phyloP scores from a whole-genome alignment of 768 basidiomycete species.

The Suillus hirtellus region DNA sequence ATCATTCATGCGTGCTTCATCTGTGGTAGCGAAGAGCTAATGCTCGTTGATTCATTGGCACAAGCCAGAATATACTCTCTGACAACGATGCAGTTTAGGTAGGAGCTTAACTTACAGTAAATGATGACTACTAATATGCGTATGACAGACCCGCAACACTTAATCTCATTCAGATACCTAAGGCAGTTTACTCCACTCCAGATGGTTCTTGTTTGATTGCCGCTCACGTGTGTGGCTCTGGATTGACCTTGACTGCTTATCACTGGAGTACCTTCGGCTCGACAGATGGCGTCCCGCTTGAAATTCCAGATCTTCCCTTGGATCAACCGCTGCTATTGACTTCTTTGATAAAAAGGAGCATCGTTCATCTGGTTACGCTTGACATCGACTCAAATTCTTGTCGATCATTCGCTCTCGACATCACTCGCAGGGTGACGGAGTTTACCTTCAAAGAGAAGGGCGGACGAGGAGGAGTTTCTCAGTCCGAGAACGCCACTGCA shows the following conservation, averaged over 20 bases:
- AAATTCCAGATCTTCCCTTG: constrained; percentile 30
- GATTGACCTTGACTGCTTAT: constrained; percentile 38
- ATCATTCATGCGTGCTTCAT: constrained; percentile 46
- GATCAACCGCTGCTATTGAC: constrained; percentile 36
- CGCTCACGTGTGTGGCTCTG: constrained; percentile 25
- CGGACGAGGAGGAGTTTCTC: constrained; percentile 16
- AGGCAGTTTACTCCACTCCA: constrained; percentile 45
- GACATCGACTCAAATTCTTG: constrained; percentile 34
- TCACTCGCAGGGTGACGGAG: constrained; percentile 56
- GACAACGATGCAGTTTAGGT: constrained; percentile 56
- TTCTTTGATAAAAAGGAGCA: constrained; percentile 44
- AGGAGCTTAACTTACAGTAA: constrained; percentile 4
- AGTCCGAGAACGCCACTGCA: constrained; percentile 23
- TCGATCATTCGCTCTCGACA: constrained; percentile 47
- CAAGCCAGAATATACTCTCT: constrained; percentile 55
- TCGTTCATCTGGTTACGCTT: constrained; percentile 45
- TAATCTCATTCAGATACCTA: constrained; percentile 36
- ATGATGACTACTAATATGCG: not conserved
- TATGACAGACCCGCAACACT: constrained; percentile 45
- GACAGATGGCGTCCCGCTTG: constrained; percentile 40
- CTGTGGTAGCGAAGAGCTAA: constrained; percentile 51
- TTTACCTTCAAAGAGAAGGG: constrained; percentile 54
- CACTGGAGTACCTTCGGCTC: constrained; percentile 63
- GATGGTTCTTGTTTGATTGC: constrained; percentile 57
- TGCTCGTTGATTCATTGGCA: constrained; percentile 45